These are phyloP conservation scores for Colletotrichum falcatum DNA, from an alignment of 2,329 filamentous ascomycete species.

Conservation along the genomic window DNA sequence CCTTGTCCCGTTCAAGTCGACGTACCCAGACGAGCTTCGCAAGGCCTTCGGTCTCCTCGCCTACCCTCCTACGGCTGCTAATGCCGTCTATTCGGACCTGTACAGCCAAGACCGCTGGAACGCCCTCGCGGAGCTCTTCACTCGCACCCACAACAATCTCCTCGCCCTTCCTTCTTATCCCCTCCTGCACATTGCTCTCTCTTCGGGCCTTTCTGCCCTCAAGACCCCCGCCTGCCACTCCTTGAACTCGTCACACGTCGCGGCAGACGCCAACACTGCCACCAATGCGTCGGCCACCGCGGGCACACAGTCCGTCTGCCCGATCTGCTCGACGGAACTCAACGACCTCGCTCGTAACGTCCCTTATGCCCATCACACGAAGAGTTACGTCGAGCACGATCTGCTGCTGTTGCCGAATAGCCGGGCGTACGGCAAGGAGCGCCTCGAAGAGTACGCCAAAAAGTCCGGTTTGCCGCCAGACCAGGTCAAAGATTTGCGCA, in stretches of 20 bases:
- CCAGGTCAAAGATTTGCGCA: slow-evolving; percentile 82
- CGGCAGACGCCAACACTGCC: slow-evolving; percentile 53
- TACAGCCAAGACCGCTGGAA: slow-evolving; percentile 82
- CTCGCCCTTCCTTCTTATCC: slow-evolving; percentile 85
- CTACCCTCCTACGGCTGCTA: slow-evolving; percentile 69
- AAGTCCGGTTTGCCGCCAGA: slow-evolving; percentile 79
- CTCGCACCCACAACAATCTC: slow-evolving; percentile 86
- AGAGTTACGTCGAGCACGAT: slow-evolving; percentile 91
- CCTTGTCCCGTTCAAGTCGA: slow-evolving; percentile 76
- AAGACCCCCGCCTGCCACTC: slow-evolving; percentile 96
- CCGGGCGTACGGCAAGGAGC: slow-evolving; percentile 82
- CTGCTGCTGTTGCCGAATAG: slow-evolving; percentile 89
- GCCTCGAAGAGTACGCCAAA: slow-evolving; percentile 80
- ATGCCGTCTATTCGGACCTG: slow-evolving; percentile 63
- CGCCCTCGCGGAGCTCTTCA: slow-evolving; percentile 82
- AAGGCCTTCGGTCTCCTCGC: slow-evolving; percentile 85
- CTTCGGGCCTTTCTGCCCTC: slow-evolving; percentile 90
- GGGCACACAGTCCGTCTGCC: slow-evolving; percentile 71
- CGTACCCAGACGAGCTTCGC: slow-evolving; percentile 75
- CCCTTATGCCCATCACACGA: slow-evolving; percentile 94
- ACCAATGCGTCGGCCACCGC: slow-evolving; percentile 38
- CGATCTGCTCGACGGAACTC: slow-evolving; percentile 95
- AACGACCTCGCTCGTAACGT: slow-evolving; percentile 90
- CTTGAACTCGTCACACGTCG: slow-evolving; percentile 60
- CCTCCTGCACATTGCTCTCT: slow-evolving; percentile 89